A percentile compares a stretch with the other conserved stretches of the same genome.
Evolutionary conservation across 108 stramenopile genomes (phyloP).

Genomic region (Cyclotella baltica): DNA sequence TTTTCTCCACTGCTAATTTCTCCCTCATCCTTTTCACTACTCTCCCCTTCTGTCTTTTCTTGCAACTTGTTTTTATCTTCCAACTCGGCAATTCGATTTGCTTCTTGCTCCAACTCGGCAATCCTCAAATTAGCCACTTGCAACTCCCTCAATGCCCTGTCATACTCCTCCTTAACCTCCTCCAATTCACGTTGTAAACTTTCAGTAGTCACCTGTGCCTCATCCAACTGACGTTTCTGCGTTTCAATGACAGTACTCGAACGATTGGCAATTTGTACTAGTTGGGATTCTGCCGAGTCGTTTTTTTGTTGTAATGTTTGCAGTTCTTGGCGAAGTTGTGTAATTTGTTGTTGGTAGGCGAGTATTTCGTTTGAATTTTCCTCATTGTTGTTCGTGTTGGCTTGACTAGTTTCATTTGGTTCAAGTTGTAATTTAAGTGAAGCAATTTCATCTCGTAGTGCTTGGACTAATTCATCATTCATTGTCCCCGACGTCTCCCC

Average conservation of each 20-base stretch:
- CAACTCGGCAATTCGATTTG: too few species aligned
- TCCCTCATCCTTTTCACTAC: too few species aligned
- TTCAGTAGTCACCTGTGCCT: neutral
- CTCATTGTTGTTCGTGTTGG: slow-evolving; percentile 4
- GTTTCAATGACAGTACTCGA: neutral
- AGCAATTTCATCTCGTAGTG: slow-evolving; percentile 22
- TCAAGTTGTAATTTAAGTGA: slow-evolving; percentile 24
- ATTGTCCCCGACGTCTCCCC: neutral
- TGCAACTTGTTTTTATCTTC: too few species aligned
- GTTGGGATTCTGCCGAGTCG: neutral
- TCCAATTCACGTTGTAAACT: slow-evolving; percentile 13
- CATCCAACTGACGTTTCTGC: slow-evolving; percentile 3
- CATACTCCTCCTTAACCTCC: slow-evolving; percentile 14
- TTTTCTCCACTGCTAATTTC: too few species aligned
- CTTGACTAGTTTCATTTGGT: slow-evolving; percentile 1
- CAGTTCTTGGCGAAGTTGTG: slow-evolving; percentile 23
- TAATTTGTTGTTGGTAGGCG: slow-evolving; percentile 25
- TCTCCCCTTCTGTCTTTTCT: too few species aligned
- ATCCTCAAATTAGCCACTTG: slow-evolving; percentile 7
- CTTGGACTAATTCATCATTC: slow-evolving; percentile 9
- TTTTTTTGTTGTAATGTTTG: slow-evolving; percentile 13
- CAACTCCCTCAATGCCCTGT: slow-evolving; percentile 6
- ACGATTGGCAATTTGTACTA: slow-evolving; percentile 7
- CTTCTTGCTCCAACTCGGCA: slow-evolving; percentile 30
- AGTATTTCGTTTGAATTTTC: slow-evolving; percentile 6